Base-by-base conservation (phyloP, 148 eudicot genomes). In the Selenicereus undatus region DNA sequence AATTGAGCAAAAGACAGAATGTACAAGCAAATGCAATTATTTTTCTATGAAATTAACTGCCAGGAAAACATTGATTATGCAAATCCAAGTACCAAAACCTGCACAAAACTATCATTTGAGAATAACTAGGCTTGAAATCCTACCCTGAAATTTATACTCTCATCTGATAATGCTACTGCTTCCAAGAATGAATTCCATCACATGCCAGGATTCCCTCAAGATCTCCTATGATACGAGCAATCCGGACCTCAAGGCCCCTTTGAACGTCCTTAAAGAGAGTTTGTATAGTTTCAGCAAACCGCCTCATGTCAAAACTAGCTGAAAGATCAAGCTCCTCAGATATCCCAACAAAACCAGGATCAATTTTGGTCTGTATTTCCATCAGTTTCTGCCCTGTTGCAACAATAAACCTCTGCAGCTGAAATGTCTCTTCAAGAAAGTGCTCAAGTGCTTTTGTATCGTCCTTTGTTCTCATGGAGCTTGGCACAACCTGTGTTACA, bases 341-440 rank as follows among this genome's bases (percentile, higher is more conserved):
- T 39, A 84, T 82, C 42, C 83, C 88, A 2, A 84, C 80, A 78
- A 96, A 89, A 74, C 91, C 98, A 21, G 90, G 83, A 20, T 82
- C 84, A 35, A 92, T 88, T 83, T 91, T 93, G 74, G 95, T 70
- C 75, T 92, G 95, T 78, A 94, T 75, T 80, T 94, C 97, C 86
- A 91, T 86, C 88, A 91, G 74, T 80, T 96, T 96, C 85, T 96
- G 99, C 9, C 99, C 99, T 39, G 99, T 91, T 35, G 99, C 98
- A 50, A 96, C 99, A 0, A 92, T 88, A 74, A 91, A 92, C 82
- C 99, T 88, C 83, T 94, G 98, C 26, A 94, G 85, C 79, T 95
- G 99, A 82, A 95, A 95, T 42, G 99, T 95, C 78, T 95, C 99
- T 83, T 93, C 98, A 0, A 95, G 91, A 86, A 90, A 93, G 35